Percentiles rank a stretch among this genome's conserved stretches.
Conservation (phyloP, 306 rosid species). For the Vachellia pachyceras region DNA sequence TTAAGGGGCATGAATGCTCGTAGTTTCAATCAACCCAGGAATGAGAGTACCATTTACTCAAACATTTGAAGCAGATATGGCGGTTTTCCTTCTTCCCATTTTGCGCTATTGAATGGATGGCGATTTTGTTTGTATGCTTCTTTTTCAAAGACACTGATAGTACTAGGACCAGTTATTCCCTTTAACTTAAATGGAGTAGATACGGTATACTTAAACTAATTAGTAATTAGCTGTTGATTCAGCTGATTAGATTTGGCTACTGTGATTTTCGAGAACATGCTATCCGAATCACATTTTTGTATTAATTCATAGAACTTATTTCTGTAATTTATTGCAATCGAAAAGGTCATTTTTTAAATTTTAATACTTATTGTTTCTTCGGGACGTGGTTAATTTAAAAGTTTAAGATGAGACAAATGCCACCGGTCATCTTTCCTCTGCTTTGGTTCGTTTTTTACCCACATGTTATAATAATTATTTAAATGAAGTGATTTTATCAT, state of each 20-base stretch:
- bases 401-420: background rate
- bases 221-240: background rate
- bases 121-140: background rate
- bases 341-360: background rate
- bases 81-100: background rate
- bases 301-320: background rate
- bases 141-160: background rate
- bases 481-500: background rate
- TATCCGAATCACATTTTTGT: background rate
- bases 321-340: background rate
- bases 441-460: background rate
- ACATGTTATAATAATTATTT: background rate
- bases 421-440: background rate
- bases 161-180: background rate
- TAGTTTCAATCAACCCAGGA: background rate
- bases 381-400: background rate
- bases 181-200: background rate
- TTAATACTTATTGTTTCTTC: background rate
- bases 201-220: background rate
- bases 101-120: background rate
- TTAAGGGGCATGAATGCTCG: background rate
- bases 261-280: background rate
- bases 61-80: background rate
- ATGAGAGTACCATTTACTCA: background rate
- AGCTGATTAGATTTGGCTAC: background rate